These are phyloP conservation scores for Neurospora crassa DNA, from an alignment of 2,329 filamentous ascomycete species.

Conservation along the genomic window DNA sequence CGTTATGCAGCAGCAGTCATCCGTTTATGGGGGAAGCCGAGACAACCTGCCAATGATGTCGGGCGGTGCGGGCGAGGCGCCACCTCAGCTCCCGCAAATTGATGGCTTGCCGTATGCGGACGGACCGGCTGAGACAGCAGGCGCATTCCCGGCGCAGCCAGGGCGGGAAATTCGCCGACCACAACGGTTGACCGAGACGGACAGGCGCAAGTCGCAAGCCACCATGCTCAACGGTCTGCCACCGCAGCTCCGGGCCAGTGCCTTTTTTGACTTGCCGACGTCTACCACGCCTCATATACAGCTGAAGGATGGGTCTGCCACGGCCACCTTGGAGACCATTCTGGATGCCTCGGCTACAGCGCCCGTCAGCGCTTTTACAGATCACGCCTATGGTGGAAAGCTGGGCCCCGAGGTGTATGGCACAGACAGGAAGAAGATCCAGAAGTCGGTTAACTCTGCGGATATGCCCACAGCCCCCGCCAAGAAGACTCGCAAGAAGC, in stretches of 20 bases:
- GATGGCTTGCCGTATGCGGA: constrained; percentile 7
- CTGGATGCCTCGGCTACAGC: constrained; percentile 81
- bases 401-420: constrained; percentile 70
- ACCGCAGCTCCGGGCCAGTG: constrained; percentile 78
- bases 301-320: constrained; percentile 70
- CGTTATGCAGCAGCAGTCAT: constrained; percentile 39
- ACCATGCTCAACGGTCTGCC: constrained; percentile 50
- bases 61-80: constrained; percentile 3
- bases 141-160: constrained; percentile 3
- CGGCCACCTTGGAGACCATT: constrained; percentile 82
- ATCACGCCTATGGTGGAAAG: constrained; percentile 73
- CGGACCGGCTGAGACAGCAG: neutral
- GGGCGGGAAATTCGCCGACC: constrained; percentile 21
- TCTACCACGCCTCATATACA: constrained; percentile 38
- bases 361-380: constrained; percentile 83
- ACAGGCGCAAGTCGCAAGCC: constrained; percentile 30
- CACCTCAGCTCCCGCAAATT: neutral
- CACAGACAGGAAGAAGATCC: constrained; percentile 40
- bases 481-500: constrained; percentile 11
- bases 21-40: constrained; percentile 28
- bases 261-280: constrained; percentile 69
- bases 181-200: constrained; percentile 19
- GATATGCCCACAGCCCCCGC: constrained; percentile 14
- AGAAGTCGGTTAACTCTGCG: constrained; percentile 13
- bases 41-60: constrained; percentile 13